Percentiles rank a stretch among this genome's conserved stretches.
Evolutionary conservation across 768 basidiomycete genomes (phyloP).

Genomic region (Lyophyllum semitale): DNA sequence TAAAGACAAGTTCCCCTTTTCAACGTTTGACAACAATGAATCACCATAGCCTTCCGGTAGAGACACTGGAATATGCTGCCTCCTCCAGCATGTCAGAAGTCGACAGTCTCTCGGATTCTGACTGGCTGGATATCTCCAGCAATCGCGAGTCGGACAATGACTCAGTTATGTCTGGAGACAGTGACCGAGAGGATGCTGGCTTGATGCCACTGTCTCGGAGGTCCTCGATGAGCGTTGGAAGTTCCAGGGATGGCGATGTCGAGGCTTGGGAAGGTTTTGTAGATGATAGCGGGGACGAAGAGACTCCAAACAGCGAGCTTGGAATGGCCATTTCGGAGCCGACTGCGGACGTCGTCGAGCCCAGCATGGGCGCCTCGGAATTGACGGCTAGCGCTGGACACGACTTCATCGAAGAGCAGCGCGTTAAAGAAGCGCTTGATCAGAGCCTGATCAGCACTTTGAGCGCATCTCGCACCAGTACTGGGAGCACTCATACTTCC

Average conservation of each 20-base stretch:
- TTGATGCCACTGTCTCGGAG: conserved; percentile 62
- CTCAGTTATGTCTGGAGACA: conserved; percentile 61
- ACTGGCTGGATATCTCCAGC: conserved; percentile 81
- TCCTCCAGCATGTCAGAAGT: conserved; percentile 57
- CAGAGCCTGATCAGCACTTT: conserved; percentile 84
- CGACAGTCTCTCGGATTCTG: conserved; percentile 74
- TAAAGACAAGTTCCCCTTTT: conserved; percentile 25
- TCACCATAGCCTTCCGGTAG: conserved; percentile 27
- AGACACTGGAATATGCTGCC: conserved; percentile 35
- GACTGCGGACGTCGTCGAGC: conserved; percentile 32
- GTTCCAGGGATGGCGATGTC: conserved; percentile 68
- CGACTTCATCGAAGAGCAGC: conserved; percentile 62
- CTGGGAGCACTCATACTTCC: conserved; percentile 58
- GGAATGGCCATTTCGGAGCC: conserved; percentile 33
- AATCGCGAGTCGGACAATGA: conserved; percentile 73
- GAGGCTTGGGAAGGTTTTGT: conserved; percentile 81
- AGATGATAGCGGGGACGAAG: conserved; percentile 61
- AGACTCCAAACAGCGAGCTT: conserved; percentile 21
- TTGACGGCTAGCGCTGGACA: conserved; percentile 29
- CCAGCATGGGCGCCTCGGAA: conserved; percentile 27
- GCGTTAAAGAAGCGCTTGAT: conserved; percentile 74
- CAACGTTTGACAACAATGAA: conserved; percentile 31
- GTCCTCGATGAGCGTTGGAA: conserved; percentile 70
- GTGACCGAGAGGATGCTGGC: conserved; percentile 58
- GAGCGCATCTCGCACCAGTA: conserved; percentile 68